Evolutionary conservation across 1,284 basidiomycete species (phyloP).

Genomic region (Ustilago crameri): DNA sequence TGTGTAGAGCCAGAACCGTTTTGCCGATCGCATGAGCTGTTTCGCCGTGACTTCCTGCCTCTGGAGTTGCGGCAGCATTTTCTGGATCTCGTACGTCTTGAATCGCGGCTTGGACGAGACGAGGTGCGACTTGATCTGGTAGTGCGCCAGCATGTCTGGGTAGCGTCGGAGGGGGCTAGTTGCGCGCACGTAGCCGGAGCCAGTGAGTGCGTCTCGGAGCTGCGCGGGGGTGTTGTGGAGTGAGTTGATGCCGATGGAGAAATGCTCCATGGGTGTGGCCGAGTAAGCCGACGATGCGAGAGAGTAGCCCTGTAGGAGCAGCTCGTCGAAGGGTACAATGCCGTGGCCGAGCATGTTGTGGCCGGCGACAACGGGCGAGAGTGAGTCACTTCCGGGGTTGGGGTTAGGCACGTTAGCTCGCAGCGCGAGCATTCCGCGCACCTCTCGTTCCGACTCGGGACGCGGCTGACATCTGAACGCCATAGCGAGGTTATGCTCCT

Average conservation of each 20-base stretch:
- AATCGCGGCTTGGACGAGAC: slow-evolving; percentile 16
- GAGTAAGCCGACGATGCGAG: slow-evolving; percentile 28
- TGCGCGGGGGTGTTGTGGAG: neutral
- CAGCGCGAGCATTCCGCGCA: slow-evolving; percentile 62
- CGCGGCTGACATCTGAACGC: slow-evolving; percentile 74
- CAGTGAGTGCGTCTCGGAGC: slow-evolving; percentile 19
- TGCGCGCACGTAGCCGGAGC: slow-evolving; percentile 76
- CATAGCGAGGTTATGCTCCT: slow-evolving; percentile 75
- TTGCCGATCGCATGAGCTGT: slow-evolving; percentile 32
- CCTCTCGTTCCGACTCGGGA: slow-evolving; percentile 57
- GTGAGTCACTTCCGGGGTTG: slow-evolving; percentile 22
- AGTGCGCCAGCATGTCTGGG: slow-evolving; percentile 85
- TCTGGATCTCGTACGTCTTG: slow-evolving; percentile 4
- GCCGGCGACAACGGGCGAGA: neutral
- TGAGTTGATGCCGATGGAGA: slow-evolving; percentile 75
- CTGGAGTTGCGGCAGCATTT: slow-evolving; percentile 40
- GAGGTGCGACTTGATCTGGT: slow-evolving; percentile 89
- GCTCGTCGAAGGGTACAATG: slow-evolving; percentile 19
- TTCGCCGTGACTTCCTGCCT: slow-evolving; percentile 44
- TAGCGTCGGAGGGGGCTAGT: slow-evolving; percentile 91
- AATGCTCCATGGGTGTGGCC: slow-evolving; percentile 74
- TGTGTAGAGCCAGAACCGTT: slow-evolving; percentile 45
- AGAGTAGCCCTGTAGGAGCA: slow-evolving; percentile 21
- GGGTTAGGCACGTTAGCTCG: slow-evolving; percentile 51
- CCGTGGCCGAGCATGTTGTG: slow-evolving; percentile 29